Evolutionary conservation across 805 yeast species (phyloP), one percentile per base, ranked within the genome.

Genomic region (Metschnikowia dekortorum): DNA sequence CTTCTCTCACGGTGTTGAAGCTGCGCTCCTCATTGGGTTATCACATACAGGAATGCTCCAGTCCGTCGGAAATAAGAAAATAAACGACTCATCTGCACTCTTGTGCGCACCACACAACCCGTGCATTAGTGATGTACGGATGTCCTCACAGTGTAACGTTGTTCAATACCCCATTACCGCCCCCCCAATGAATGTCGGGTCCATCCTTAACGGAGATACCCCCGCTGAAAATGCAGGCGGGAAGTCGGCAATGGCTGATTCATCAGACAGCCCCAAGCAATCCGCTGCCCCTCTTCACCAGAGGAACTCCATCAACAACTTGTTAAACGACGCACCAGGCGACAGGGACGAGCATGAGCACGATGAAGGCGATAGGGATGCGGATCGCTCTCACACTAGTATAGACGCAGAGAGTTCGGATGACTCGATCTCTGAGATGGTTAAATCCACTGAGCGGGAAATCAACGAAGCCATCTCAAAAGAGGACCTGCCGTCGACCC

Each of bases 181-280:
- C n/a, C 30, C 16, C n/a, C 29, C 43, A 9, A 57, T 57, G 61
- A 57, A 57, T 39, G 61, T 57, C 22, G 61, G 60, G 6, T 57
- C 61, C 30, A 56, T 57, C 44, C 51, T 57, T 16, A 57, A 56
- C 39, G 58, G 61, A 22, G 61, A 57, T 37, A 45, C 56, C 36
- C 58, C 58, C 0, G 51, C 53, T 0, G 49, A 54, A 29, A 49
- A 39, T 4, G 34, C 46, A 41, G 51, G 44, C 36, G 48, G 26
- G 13, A 45, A 44, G 16, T 39, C 52, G n/a, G 41, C 39, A 36
- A 51, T 39, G 47, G 42, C 11, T 6, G 32, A n/a, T 1, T 4
- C 7, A 2, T 26, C 41, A 4, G 41, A 39, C 16, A 42, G 43
- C 13, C 32, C 31, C 30, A 36, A 52, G 14, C 49, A 49, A 1